Conservation (phyloP, 2,329 filamentous ascomycete species). For the Acrocalymma vagum region DNA sequence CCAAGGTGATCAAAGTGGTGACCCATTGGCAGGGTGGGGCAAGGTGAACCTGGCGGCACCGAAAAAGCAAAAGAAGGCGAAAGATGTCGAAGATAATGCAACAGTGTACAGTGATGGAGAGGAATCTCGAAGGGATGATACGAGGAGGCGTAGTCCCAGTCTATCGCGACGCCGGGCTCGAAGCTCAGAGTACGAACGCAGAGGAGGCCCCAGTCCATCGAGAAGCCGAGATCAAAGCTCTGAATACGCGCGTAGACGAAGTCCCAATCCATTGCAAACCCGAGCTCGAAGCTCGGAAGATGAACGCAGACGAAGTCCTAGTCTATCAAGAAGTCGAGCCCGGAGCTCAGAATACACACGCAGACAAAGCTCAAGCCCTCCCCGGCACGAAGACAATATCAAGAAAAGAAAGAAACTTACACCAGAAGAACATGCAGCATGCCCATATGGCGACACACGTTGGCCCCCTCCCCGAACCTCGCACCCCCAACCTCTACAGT, state of each 20-base stretch:
- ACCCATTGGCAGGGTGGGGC: constrained; percentile 7
- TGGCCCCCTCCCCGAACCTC: constrained; percentile 6
- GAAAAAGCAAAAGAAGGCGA: not conserved
- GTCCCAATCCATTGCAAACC: not conserved
- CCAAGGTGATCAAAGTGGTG: not conserved
- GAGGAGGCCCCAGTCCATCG: not conserved
- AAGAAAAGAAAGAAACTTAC: constrained; percentile 3
- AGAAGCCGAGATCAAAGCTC: not conserved
- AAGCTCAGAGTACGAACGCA: not conserved
- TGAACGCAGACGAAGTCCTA: not conserved
- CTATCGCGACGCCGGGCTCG: not conserved
- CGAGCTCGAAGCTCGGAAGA: not conserved
- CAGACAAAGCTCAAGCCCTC: not conserved
- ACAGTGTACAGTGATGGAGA: constrained; percentile 2
- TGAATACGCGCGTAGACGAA: too few species aligned
- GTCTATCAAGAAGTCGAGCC: not conserved
- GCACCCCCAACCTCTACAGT: constrained; percentile 1
- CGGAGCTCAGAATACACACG: not conserved
- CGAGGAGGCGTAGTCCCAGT: not conserved
- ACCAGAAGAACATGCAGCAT: constrained; percentile 1
- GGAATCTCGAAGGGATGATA: not conserved
- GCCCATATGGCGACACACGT: constrained; percentile 7
- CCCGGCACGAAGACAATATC: constrained; percentile 1
- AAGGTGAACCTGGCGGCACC: constrained; percentile 8
- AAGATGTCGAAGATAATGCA: not conserved